Evolutionary conservation across 768 basidiomycete genomes (phyloP), one percentile per base, ranked within the genome.

Genomic region (Trametes punicea): DNA sequence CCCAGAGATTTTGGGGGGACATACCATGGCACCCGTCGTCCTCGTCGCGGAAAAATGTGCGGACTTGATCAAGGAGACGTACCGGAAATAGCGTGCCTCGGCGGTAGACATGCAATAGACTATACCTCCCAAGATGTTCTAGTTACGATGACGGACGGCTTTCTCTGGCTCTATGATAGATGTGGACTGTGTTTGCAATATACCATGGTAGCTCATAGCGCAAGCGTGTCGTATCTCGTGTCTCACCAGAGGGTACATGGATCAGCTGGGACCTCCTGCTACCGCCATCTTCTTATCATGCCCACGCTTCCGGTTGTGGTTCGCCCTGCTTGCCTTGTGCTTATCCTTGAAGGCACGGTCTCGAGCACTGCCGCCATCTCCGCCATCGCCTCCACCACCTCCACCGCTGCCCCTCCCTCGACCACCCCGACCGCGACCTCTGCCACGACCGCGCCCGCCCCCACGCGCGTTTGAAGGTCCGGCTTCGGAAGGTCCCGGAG

Each of bases 201-300:
- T n/a, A n/a, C n/a, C n/a, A n/a, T n/a, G n/a, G n/a, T n/a, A n/a
- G n/a, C n/a, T n/a, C n/a, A n/a, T n/a, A n/a, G n/a, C n/a, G n/a
- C n/a, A n/a, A n/a, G n/a, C n/a, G n/a, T n/a, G n/a, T n/a, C n/a
- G n/a, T n/a, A n/a, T n/a, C n/a, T n/a, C n/a, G n/a, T n/a, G n/a
- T n/a, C n/a, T n/a, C n/a, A n/a, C n/a, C n/a, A n/a, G n/a, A n/a
- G n/a, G n/a, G n/a, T n/a, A n/a, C n/a, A n/a, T n/a, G n/a, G n/a
- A n/a, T 61, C 46, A 66, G 26, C 60, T 51, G 26, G 70, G 69
- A 11, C 61, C 76, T 10, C 82, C 88, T 53, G 75, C 81, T 56
- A 76, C 80, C 9, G 81, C 78, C 88, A 95, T 85, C 75, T 97
- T 97, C 72, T 85, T 89, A 69, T 94, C 94, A 65, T 91, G 88